Base-by-base conservation (phyloP, 805 yeast species). In the Candida germanica region DNA sequence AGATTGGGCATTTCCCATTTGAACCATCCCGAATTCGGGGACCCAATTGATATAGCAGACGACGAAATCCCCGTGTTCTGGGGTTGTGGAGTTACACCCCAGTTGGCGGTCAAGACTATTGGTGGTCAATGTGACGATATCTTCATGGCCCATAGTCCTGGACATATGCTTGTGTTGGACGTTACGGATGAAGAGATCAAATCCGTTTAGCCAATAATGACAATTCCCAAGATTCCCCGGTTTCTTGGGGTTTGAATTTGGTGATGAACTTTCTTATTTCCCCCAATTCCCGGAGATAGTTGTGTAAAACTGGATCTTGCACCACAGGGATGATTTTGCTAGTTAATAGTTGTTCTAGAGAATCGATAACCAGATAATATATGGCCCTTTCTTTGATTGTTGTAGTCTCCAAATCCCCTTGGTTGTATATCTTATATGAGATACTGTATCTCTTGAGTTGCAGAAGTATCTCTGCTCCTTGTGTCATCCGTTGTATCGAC, bases 51-150 rank as follows among this genome's bases (percentile, higher is more conserved):
- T 3, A 49, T 64, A 12, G 44, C 42, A 7, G 56, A 48, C 0
- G 67, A 51, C 29, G 71, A 66, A 35, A 38, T 66, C 3, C 72
- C 73, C 2, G 69, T 65, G 2, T 66, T 67, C 37, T 67, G 71
- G 71, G 71, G 61, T 1, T 66, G 72, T 38, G 71, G 71, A 5
- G 69, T 67, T 15, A 65, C 71, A 7, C 68, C 71, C 3, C 69
- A 64, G 39, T 29, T 48, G 3, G 66, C 64, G 3, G 59, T 61
- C 11, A 44, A 49, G 35, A 39, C 47, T 16, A 46, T 48, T 7
- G 64, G 59, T 12, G 42, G 42, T 10, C 31, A 44, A 26, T 54
- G 61, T 11, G 43, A 48, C 11, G 69, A 64, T 4, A 44, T 41
- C 6, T 57, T 56, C 2, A 51, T 63, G 46, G 54, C 60, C 1